These are phyloP conservation scores for Penicillium atrosanguineum DNA, from an alignment of 495 filamentous ascomycete species.

Conservation along the genomic window DNA sequence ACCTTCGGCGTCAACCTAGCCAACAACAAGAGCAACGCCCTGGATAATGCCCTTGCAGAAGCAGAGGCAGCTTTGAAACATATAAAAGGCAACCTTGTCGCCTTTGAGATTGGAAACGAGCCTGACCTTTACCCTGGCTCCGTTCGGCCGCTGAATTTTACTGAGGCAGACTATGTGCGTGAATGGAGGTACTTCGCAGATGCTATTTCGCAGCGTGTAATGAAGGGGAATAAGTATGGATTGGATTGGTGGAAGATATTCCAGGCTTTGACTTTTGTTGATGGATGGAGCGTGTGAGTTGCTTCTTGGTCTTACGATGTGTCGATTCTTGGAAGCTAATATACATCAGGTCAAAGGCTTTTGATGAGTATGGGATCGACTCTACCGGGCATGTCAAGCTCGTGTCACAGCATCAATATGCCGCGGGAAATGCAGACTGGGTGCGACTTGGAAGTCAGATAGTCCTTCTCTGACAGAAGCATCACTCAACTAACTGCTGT, in stretches of 20 bases:
- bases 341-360: slow-evolving; percentile 7
- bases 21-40: slow-evolving; percentile 13
- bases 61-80: slow-evolving; percentile 12
- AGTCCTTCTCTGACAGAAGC: neutral
- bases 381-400: slow-evolving; percentile 14
- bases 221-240: slow-evolving; percentile 12
- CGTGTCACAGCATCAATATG: slow-evolving; percentile 17
- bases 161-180: slow-evolving; percentile 7
- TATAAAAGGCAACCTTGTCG: slow-evolving; percentile 12
- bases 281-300: slow-evolving; percentile 9
- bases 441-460: slow-evolving; percentile 13
- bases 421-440: slow-evolving; percentile 14
- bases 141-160: slow-evolving; percentile 8
- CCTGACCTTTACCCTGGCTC: slow-evolving; percentile 16
- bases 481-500: neutral
- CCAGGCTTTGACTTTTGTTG: slow-evolving; percentile 18
- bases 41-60: slow-evolving; percentile 15
- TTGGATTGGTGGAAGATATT: slow-evolving; percentile 14
- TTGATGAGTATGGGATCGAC: slow-evolving; percentile 9
- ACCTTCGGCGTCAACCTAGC: slow-evolving; percentile 19
- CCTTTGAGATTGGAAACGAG: slow-evolving; percentile 19
- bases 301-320: neutral
- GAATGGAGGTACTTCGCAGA: slow-evolving; percentile 17
- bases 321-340: neutral
- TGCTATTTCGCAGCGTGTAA: slow-evolving; percentile 13